A percentile compares a stretch with the other conserved stretches of the same genome.
phyloP scores from a whole-genome alignment of 495 filamentous ascomycete species.

The Talaromyces ruber region DNA sequence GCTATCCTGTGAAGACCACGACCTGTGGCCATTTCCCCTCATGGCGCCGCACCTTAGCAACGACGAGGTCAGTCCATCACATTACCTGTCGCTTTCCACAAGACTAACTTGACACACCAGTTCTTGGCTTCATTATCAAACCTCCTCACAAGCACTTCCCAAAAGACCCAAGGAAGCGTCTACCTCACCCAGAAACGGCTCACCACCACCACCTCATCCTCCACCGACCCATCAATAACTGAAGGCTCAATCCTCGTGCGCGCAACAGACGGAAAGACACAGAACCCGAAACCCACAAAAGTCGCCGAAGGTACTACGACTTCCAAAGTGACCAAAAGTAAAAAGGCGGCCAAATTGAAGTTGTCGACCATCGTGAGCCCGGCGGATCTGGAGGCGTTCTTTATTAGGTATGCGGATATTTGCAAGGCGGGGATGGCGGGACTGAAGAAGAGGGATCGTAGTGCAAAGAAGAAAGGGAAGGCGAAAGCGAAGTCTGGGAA shows the following conservation, averaged over 20 bases:
- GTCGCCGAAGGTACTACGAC: constrained; percentile 22
- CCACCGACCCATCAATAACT: constrained; percentile 4
- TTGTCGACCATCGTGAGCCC: constrained; percentile 75
- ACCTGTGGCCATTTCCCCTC: constrained; percentile 4
- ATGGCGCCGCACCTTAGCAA: constrained; percentile 58
- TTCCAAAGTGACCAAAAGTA: constrained; percentile 28
- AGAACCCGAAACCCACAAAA: constrained; percentile 38
- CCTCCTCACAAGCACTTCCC: constrained; percentile 62
- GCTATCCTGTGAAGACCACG: neutral
- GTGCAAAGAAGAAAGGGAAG: constrained; percentile 69
- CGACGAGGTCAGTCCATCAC: constrained; percentile 52
- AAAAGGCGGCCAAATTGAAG: constrained; percentile 54
- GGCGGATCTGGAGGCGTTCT: constrained; percentile 71
- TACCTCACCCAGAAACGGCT: constrained; percentile 74
- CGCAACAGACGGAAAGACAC: constrained; percentile 63
- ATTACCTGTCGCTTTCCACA: neutral
- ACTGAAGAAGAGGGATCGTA: constrained; percentile 88
- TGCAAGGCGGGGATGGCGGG: constrained; percentile 82
- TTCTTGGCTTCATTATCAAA: constrained; percentile 75
- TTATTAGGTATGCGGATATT: constrained; percentile 77
- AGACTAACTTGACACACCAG: constrained; percentile 31
- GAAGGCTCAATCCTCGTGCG: constrained; percentile 63
- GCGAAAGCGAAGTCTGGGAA: constrained; percentile 56
- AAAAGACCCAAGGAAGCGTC: constrained; percentile 66
- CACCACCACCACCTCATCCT: constrained; percentile 11